phyloP scores from a whole-genome alignment of 2,329 filamentous ascomycete species.

The Alternaria ventricosa region DNA sequence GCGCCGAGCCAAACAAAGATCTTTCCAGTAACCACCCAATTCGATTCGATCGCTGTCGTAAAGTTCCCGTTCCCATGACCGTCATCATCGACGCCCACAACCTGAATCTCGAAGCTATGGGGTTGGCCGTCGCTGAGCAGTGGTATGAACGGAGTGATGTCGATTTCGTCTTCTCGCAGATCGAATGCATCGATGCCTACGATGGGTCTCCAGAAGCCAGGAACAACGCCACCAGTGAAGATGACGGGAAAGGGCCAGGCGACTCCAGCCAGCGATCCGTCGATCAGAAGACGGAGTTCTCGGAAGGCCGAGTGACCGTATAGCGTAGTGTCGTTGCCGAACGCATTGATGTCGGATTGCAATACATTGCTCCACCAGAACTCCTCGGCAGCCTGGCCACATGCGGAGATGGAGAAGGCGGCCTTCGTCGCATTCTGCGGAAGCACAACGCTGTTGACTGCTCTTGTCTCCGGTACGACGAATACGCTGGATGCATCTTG shows the following conservation, averaged over 20 bases:
- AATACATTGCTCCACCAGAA: constrained; percentile 87
- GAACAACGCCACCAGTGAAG: constrained; percentile 81
- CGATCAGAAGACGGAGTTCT: constrained; percentile 78
- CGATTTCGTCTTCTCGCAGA: constrained; percentile 79
- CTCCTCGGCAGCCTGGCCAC: constrained; percentile 77
- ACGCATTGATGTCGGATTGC: constrained; percentile 65
- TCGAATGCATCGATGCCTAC: constrained; percentile 82
- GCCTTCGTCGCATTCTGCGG: constrained; percentile 72
- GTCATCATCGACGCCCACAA: constrained; percentile 69
- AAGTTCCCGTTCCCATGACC: constrained; percentile 57
- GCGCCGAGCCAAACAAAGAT: constrained; percentile 77
- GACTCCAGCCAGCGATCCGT: constrained; percentile 74
- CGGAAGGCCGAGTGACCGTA: constrained; percentile 76
- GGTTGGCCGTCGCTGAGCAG: constrained; percentile 68
- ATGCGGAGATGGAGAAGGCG: constrained; percentile 77
- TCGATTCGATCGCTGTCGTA: constrained; percentile 64
- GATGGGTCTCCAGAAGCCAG: constrained; percentile 77
- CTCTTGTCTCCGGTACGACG: constrained; percentile 67
- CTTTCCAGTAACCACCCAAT: constrained; percentile 81
- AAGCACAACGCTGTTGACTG: constrained; percentile 65
- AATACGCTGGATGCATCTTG: constrained; percentile 69
- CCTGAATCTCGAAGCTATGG: constrained; percentile 72
- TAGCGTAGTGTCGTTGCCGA: constrained; percentile 63
- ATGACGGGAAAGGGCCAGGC: constrained; percentile 84
- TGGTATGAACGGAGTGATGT: constrained; percentile 78